phyloP scores from a whole-genome alignment of 2,329 filamentous ascomycete genomes.

The Madurella fahalii region DNA sequence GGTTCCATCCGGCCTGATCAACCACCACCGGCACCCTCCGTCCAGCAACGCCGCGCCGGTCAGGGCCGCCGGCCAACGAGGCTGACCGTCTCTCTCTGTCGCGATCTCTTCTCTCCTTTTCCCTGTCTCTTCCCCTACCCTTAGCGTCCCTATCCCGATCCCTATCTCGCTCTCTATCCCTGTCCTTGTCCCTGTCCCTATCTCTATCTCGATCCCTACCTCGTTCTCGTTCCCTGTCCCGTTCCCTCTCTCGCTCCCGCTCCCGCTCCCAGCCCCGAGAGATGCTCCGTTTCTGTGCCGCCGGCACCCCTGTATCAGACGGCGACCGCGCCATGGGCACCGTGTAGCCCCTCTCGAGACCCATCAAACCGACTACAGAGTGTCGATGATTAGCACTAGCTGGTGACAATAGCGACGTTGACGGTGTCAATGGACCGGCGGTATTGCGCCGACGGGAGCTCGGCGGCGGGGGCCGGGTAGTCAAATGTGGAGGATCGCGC shows the following conservation, averaged over 20 bases:
- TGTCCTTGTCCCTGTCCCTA: slow-evolving; percentile 1
- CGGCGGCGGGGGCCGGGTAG: not conserved
- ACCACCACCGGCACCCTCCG: slow-evolving; percentile 6
- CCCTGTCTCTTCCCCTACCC: slow-evolving; percentile 1
- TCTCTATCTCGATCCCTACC: not conserved
- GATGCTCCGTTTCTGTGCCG: not conserved
- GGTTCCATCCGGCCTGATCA: too few relatives aligned
- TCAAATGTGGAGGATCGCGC: slow-evolving; percentile 1
- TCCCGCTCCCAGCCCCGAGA: not conserved
- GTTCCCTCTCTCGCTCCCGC: slow-evolving; percentile 9
- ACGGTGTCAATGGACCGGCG: not conserved
- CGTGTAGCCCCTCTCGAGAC: not conserved
- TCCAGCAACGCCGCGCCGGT: not conserved
- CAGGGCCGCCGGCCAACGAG: slow-evolving; percentile 5
- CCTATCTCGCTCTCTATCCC: not conserved
- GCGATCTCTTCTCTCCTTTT: not conserved
- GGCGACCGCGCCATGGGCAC: not conserved
- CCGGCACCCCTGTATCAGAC: not conserved
- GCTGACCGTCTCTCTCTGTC: slow-evolving; percentile 2
- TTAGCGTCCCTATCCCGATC: not conserved
- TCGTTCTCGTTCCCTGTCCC: not conserved
- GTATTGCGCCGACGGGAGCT: not conserved
- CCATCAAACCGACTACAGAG: not conserved
- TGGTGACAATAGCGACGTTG: not conserved
- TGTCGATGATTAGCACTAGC: not conserved